A percentile compares a stretch with the other conserved stretches of the same genome.
Evolutionary conservation across 352 stramenopile species (phyloP).

Genomic region (Globisporangium ultimum): DNA sequence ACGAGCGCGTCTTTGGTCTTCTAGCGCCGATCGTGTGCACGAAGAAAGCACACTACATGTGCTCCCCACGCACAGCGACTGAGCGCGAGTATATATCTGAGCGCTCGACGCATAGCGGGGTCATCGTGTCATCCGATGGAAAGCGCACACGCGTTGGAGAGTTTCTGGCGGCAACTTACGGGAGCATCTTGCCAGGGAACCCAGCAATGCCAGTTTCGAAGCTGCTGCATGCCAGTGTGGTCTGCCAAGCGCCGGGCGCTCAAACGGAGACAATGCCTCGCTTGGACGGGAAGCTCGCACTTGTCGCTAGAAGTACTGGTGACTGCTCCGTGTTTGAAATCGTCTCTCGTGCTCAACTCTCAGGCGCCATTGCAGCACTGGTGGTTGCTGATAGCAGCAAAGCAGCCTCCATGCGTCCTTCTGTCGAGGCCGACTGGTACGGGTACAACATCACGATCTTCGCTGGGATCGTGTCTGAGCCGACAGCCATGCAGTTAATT

Average conservation of each 20-base stretch:
- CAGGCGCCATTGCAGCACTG: slow-evolving; percentile 35
- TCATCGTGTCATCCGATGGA: slow-evolving; percentile 20
- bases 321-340: slow-evolving; percentile 38
- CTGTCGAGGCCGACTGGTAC: slow-evolving; percentile 42
- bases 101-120: slow-evolving; percentile 28
- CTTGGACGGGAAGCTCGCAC: slow-evolving; percentile 25
- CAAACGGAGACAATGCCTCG: slow-evolving; percentile 13
- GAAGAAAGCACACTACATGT: slow-evolving; percentile 37
- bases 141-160: slow-evolving; percentile 25
- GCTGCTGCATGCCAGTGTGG: slow-evolving; percentile 20
- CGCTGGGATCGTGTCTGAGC: slow-evolving; percentile 30
- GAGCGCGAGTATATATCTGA: slow-evolving; percentile 41
- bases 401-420: slow-evolving; percentile 28
- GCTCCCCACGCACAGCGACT: slow-evolving; percentile 19
- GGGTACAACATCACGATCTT: slow-evolving; percentile 74
- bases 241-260: slow-evolving; percentile 12
- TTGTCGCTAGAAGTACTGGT: slow-evolving; percentile 23
- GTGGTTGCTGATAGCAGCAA: slow-evolving; percentile 22
- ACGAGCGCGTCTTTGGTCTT: slow-evolving; percentile 32
- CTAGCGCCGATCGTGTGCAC: slow-evolving; percentile 59
- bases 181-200: slow-evolving; percentile 31
- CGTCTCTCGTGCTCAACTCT: slow-evolving; percentile 40
- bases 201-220: slow-evolving; percentile 19
- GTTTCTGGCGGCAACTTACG: slow-evolving; percentile 54
- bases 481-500: slow-evolving; percentile 25